These are phyloP conservation scores for Lumnitzera racemosa DNA, from an alignment of 345 rosid species.

Conservation along the genomic window DNA sequence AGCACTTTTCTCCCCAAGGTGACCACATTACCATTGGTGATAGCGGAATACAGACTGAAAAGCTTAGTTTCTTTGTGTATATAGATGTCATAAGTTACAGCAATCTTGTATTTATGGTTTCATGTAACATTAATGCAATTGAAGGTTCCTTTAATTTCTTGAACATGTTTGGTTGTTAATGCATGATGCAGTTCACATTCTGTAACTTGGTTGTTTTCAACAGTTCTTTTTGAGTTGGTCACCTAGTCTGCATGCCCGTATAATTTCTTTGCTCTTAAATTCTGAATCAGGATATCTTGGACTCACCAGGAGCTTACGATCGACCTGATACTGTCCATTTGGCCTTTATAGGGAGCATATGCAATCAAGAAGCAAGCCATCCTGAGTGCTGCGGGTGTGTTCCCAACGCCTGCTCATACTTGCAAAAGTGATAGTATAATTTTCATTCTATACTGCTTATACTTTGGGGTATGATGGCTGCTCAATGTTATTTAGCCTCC, in stretches of 20 bases:
- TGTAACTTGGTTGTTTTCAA: slow-evolving; percentile 2
- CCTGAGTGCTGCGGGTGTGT: no score
- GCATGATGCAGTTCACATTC: slow-evolving; percentile 1
- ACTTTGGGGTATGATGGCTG: no score
- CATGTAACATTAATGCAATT: slow-evolving; percentile 24
- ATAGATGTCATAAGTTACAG: slow-evolving; percentile 31
- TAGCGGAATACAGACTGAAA: slow-evolving; percentile 21
- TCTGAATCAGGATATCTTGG: slow-evolving; percentile 13
- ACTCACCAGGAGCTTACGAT: slow-evolving; percentile 4
- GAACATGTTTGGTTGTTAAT: neutral
- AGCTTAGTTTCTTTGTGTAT: slow-evolving; percentile 31
- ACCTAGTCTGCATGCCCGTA: neutral
- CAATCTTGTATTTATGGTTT: slow-evolving; percentile 33
- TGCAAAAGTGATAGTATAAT: no score
- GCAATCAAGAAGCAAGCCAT: slow-evolving; percentile 2
- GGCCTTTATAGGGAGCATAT: slow-evolving; percentile 4
- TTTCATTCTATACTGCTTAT: no score
- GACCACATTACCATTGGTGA: slow-evolving; percentile 30
- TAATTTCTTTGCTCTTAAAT: slow-evolving; percentile 7
- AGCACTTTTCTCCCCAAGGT: slow-evolving; percentile 22
- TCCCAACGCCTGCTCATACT: no score
- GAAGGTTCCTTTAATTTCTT: slow-evolving; percentile 12
- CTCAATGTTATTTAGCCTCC: no score
- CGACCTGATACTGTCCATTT: slow-evolving; percentile 7
- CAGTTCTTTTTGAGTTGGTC: slow-evolving; percentile 3